Conservation (phyloP, 2,329 filamentous ascomycete genomes). For the Fusarium sp. region DNA sequence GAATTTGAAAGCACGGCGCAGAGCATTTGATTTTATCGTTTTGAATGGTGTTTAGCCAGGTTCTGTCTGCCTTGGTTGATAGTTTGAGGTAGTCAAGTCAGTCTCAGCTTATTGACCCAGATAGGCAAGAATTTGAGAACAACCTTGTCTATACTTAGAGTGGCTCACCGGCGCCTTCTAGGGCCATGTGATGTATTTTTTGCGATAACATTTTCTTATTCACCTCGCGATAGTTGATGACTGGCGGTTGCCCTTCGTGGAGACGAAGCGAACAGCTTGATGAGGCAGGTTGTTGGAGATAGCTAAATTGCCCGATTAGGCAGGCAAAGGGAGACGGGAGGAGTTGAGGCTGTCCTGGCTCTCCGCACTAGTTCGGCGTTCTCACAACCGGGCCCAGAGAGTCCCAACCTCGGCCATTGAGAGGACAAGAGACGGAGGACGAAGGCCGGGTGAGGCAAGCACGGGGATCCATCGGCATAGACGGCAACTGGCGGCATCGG, state of each 20-base stretch:
- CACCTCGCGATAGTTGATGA: background rate
- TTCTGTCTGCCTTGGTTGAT: background rate
- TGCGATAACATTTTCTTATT: background rate
- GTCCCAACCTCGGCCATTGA: constrained; percentile 25
- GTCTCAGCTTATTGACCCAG: constrained; percentile 15
- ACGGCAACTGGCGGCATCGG: constrained; percentile 43
- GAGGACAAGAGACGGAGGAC: constrained; percentile 29
- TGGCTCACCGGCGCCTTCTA: constrained; percentile 5
- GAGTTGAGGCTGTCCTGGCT: background rate
- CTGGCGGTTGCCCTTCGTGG: background rate
- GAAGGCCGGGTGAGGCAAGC: constrained; percentile 11
- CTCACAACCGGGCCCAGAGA: background rate
- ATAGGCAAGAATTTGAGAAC: constrained; percentile 15
- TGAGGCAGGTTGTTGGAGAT: constrained; percentile 15
- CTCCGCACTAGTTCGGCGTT: constrained; percentile 10
- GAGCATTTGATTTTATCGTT: constrained; percentile 24
- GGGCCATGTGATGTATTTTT: background rate
- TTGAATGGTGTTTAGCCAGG: constrained; percentile 7
- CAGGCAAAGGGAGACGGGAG: constrained; percentile 32
- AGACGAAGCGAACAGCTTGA: background rate
- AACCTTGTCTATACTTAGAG: background rate
- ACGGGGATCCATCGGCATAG: constrained; percentile 35
- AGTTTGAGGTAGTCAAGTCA: background rate
- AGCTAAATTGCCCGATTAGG: constrained; percentile 27
- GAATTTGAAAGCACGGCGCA: constrained; percentile 27